Evolutionary conservation across 202 grass and related monocot genomes (phyloP).

Genomic region (Digitaria exilis): DNA sequence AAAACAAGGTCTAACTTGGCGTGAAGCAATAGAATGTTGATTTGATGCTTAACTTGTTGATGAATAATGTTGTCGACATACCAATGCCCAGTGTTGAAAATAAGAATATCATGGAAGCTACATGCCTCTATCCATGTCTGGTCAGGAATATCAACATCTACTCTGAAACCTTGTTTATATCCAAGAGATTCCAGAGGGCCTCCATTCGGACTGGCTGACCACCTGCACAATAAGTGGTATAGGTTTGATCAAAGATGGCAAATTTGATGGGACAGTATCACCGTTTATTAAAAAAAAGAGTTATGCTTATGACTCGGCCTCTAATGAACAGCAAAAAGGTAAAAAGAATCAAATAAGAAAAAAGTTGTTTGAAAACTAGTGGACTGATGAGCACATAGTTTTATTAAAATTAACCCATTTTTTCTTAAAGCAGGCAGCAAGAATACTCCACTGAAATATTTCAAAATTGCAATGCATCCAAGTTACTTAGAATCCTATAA

Average conservation of each 20-base stretch:
- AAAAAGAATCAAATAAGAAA: background rate
- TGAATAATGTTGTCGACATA: conserved; percentile 29
- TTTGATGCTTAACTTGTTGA: background rate
- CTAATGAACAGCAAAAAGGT: background rate
- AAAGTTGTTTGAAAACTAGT: background rate
- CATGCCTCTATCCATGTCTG: conserved; percentile 76
- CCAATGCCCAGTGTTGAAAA: conserved; percentile 98
- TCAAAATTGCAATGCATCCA: background rate
- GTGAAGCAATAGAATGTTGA: background rate
- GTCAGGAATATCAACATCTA: conserved; percentile 89
- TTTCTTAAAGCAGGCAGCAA: conserved; percentile 10
- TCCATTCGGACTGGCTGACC: conserved; percentile 64
- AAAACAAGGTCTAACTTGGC: background rate
- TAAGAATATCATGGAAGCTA: conserved; percentile 88
- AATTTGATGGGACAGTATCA: background rate
- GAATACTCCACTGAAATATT: background rate
- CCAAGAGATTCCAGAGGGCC: conserved; percentile 83
- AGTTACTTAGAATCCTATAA: conserved; percentile 5
- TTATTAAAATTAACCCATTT: conserved; percentile 5
- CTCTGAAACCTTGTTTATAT: conserved; percentile 81
- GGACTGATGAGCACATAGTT: background rate
- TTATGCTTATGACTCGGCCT: background rate
- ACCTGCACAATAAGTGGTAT: conserved; percentile 45
- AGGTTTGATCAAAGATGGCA: conserved; percentile 7
- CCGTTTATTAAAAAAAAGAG: background rate